Conservation (phyloP, 2,329 filamentous ascomycete genomes). For the Fonsecaea erecta region DNA sequence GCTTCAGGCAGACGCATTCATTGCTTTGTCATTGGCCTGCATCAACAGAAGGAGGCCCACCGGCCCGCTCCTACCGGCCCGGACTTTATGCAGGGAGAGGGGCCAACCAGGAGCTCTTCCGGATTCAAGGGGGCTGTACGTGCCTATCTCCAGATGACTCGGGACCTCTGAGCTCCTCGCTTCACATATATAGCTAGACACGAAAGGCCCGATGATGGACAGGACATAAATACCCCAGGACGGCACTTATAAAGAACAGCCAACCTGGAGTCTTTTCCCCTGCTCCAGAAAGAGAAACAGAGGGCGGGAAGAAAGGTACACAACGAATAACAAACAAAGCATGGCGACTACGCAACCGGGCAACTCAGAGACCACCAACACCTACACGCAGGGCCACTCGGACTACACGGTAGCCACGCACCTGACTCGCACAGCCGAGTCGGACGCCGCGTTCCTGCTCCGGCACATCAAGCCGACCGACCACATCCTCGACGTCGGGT, state of each 20-base stretch:
- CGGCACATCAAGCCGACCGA: constrained; percentile 48
- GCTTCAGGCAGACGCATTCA: neutral
- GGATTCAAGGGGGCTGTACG: neutral
- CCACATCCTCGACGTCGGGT: constrained; percentile 55
- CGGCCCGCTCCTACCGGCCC: neutral
- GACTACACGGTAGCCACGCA: constrained; percentile 47
- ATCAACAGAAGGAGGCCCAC: neutral
- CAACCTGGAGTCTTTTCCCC: too few species aligned
- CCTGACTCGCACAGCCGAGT: constrained; percentile 49
- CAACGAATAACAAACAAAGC: neutral
- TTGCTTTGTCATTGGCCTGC: neutral
- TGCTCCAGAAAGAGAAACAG: neutral
- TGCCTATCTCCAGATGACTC: neutral
- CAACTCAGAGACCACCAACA: constrained; percentile 11
- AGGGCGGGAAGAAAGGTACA: neutral
- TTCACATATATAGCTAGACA: too few species aligned
- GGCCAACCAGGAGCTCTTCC: neutral
- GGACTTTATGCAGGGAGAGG: neutral
- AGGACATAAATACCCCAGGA: neutral
- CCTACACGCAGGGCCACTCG: constrained; percentile 46
- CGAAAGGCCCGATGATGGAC: neutral
- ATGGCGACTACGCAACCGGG: neutral
- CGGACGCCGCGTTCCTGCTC: constrained; percentile 52
- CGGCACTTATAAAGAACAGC: too few species aligned
- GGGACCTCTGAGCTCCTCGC: too few species aligned